Evolutionary conservation across 1,284 basidiomycete species (phyloP).

Genomic region (Trichosporon sp.): DNA sequence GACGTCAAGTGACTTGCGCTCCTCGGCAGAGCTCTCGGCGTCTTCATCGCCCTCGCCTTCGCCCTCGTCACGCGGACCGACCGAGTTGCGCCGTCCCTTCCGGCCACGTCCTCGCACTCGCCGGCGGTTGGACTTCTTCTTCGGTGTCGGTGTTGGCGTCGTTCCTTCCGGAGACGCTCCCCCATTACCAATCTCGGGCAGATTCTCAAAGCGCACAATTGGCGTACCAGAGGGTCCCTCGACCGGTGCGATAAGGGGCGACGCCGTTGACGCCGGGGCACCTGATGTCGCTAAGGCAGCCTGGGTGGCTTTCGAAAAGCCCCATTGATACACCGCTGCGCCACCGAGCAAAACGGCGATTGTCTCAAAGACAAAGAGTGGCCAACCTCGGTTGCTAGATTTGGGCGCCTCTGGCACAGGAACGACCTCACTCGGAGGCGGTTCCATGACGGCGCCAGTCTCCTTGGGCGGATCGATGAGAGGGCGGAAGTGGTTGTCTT

Average conservation of each 20-base stretch:
- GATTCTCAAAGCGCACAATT: slow-evolving; percentile 29
- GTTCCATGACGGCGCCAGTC: slow-evolving; percentile 7
- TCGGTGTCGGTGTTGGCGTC: slow-evolving; percentile 31
- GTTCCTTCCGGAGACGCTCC: background rate
- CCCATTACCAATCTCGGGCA: slow-evolving; percentile 20
- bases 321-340: slow-evolving; percentile 33
- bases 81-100: slow-evolving; percentile 46
- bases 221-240: slow-evolving; percentile 21
- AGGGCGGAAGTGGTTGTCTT: slow-evolving; percentile 27
- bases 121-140: slow-evolving; percentile 45
- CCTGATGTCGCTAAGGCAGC: slow-evolving; percentile 29
- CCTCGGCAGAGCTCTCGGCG: slow-evolving; percentile 36
- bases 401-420: background rate
- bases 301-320: slow-evolving; percentile 27
- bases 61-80: slow-evolving; percentile 61
- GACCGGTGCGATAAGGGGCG: background rate
- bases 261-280: background rate
- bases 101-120: slow-evolving; percentile 44
- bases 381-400: slow-evolving; percentile 23
- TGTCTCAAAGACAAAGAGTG: slow-evolving; percentile 33
- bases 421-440: slow-evolving; percentile 4
- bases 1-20: slow-evolving; percentile 27
- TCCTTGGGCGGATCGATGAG: slow-evolving; percentile 49
- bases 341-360: slow-evolving; percentile 31
- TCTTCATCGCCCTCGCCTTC: slow-evolving; percentile 57